These are phyloP conservation scores for Tulasnella sp. DNA, from an alignment of 768 basidiomycete genomes.

Conservation along the genomic window DNA sequence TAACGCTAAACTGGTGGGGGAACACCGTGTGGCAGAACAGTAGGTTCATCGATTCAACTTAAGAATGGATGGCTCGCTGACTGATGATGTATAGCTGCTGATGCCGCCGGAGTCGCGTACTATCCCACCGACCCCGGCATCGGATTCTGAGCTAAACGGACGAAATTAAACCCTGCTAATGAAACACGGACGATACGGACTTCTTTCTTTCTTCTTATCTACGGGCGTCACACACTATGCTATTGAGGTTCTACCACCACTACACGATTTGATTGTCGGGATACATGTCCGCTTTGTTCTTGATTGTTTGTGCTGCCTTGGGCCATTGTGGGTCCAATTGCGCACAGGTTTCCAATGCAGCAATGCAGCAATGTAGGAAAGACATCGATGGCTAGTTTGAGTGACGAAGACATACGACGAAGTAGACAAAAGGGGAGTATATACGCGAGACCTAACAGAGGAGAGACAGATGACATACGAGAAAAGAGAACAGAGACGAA, in stretches of 20 bases:
- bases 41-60: neutral
- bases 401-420: neutral
- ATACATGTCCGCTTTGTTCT: neutral
- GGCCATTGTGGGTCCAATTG: neutral
- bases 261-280: neutral
- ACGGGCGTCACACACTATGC: neutral
- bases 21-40: constrained; percentile 36
- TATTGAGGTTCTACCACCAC: neutral
- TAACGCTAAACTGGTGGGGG: constrained; percentile 42
- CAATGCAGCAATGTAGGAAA: neutral
- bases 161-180: neutral
- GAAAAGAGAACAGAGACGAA: neutral
- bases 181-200: neutral
- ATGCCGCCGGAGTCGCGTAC: neutral
- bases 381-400: neutral
- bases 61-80: neutral
- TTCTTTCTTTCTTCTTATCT: neutral
- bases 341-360: neutral
- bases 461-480: neutral
- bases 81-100: neutral
- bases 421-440: neutral
- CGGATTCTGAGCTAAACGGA: neutral
- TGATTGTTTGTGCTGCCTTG: neutral
- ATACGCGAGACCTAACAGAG: neutral
- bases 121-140: neutral